Evolutionary conservation across 768 basidiomycete genomes (phyloP), one percentile per base, ranked within the genome.

Genomic region (Polyporus arcularius): DNA sequence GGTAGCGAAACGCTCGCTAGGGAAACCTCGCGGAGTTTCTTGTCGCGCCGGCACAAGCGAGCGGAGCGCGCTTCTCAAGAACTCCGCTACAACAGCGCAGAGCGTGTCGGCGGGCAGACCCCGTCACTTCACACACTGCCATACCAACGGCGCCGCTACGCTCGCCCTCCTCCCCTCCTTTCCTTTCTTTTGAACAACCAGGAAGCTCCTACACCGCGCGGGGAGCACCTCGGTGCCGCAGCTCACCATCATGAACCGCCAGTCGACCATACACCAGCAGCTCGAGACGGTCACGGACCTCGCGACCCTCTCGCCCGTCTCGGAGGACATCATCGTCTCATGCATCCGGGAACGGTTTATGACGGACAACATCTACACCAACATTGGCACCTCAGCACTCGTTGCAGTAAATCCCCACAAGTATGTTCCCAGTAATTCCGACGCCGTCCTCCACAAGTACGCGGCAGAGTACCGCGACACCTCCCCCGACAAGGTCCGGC

Each of bases 401-500:
- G 87, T 98, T 63, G 90, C 90, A 32, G 80, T 98, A 67, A 98
- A 98, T 74, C 95, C 96, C 0, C 91, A 96, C 80, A 95, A 96
- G 74, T 94, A 92, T 67, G 82, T 96, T 45, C 64, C 88, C 16
- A 84, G 85, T 56, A 96, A 93, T 68, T 85, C 90, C 64, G 96
- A 98, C 76, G 85, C 89, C 0, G 76, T 91, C 35, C 77, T 98
- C 32, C 85, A 92, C 73, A 89, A 91, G 71, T 97, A 97, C 71
- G 89, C 92, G 3, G 80, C 88, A 18, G 89, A 96, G 68, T 94
- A 95, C 70, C 83, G 92, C 45, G 86, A 92, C 68, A 87, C 90
- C 5, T 76, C 81, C 10, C 81, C 83, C 52, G 82, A 84, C 67
- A 87, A 84, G 73, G 78, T 80, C 53, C 72, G 74, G 9, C 79